Evolutionary conservation across 1,139 yeast species (phyloP), one percentile per base, ranked within the genome.

Genomic region (Zygoascus meyerae): DNA sequence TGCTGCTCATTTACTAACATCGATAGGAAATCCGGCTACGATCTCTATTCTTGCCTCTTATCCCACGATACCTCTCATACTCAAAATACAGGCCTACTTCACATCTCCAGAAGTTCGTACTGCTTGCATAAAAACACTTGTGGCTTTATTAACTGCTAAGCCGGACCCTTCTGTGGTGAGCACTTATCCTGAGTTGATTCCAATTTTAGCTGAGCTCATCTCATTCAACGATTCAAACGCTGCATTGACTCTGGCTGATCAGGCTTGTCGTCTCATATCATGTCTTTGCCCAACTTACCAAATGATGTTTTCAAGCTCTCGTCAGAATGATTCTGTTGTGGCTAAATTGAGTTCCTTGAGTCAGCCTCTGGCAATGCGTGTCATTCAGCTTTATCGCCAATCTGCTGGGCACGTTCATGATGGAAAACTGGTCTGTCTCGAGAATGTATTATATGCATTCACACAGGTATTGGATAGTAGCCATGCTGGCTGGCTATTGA

Each of bases 41-140:
- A 52, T 63, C 7, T 50, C 48, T 26, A 47, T 51, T 42, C 49
- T 62, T 32, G 29, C 55, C 15, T 46, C 46, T 26, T 53, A 50
- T 42, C 61, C 61, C 2, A 52, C 55, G 15, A 47, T 61, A 8
- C 51, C 51, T 14, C 45, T 57, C 5, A 49, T 63, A 6, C 38
- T 59, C 15, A 28, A 46, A 7, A 38, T 47, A 11, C 42, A 57
- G 32, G 46, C 52, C 17, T 40, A 42, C 18, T 45, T 49, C 11
- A 45, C 45, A 3, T 48, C 56, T 2, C 53, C 53, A 6, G 52
- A 53, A 34, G 51, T 62, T 32, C 49, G 55, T 7, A 39, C 59
- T 4, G 51, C 61, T 8, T 49, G 56, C n/a, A 42, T 62, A n/a
- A 49, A 63, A 32, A 54, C 61, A 2, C 52, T 62, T 28, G 55